These are phyloP conservation scores for Cyberlindnera bimundalis DNA, from an alignment of 805 yeast genomes.

Conservation along the genomic window DNA sequence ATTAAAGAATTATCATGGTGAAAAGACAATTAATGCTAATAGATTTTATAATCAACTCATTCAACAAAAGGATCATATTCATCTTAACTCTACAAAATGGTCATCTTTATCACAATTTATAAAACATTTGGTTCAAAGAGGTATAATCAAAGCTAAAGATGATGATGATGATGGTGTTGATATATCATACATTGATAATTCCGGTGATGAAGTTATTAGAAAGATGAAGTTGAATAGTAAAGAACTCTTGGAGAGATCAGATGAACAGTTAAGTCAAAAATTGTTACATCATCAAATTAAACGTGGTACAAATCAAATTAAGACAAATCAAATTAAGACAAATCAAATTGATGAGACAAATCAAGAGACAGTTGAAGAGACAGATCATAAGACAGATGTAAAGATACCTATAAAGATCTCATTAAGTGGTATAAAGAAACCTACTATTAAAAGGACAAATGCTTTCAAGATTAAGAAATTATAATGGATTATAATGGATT, in stretches of 20 bases:
- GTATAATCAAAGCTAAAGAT: conserved; percentile 36
- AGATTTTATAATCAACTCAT: conserved; percentile 89
- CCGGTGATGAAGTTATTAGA: conserved; percentile 44
- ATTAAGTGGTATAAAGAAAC: conserved; percentile 16
- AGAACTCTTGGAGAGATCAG: conserved; percentile 36
- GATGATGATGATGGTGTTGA: conserved; percentile 37
- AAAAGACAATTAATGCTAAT: conserved; percentile 75
- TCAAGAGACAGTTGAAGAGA: conserved; percentile 43
- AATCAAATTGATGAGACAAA: too few species aligned
- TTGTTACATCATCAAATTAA: conserved; percentile 53
- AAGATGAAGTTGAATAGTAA: conserved; percentile 37
- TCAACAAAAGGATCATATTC: conserved; percentile 76
- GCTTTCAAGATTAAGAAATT: conserved; percentile 23
- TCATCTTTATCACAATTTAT: conserved; percentile 65
- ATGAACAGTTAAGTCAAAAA: conserved; percentile 42
- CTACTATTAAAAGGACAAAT: conserved; percentile 13
- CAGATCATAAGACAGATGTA: conserved; percentile 1
- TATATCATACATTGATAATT: conserved; percentile 53
- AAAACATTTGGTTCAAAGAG: conserved; percentile 52
- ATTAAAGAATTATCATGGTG: conserved; percentile 71
- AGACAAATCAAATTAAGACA: too few species aligned
- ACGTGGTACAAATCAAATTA: conserved; percentile 36
- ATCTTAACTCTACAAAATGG: conserved; percentile 89
- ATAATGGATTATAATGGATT: conserved; percentile 18
- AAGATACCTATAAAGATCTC: conserved; percentile 16